Base-by-base conservation (phyloP, 116 monocot genomes). In the Iris pallida region DNA sequence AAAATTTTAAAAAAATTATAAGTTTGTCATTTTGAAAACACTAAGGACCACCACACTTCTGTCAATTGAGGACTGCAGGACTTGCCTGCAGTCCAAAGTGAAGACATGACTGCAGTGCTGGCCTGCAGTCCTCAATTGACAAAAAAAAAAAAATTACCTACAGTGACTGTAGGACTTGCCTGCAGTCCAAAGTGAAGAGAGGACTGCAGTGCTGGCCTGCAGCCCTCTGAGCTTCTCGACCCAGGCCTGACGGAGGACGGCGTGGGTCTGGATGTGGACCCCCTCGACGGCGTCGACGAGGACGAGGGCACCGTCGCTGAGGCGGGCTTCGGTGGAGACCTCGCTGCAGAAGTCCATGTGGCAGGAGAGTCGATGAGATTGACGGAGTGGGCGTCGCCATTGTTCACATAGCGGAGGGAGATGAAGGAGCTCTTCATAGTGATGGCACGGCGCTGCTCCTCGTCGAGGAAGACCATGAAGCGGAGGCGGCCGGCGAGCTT, bases 281-380 rank as follows among this genome's bases (percentile, higher is more conserved):
- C 98, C 98, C 64, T 98, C 98, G 45, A 93, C 98, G 8, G 90
- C 83, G 63, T 98, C 98, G n/a, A 98, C 93, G n/a, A 98, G 68
- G 55, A 93, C 69, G 6, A 98, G 63, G 0, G 88, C 98, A 7
- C 93, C 90, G 20, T 98, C 98, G 61, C 83, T 86, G 45, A 98
- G 64, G 0, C 98, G 78, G 4, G 90, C 93, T 4, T 93, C 98
- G 15, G 98, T 90, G 8, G 98, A 92, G 57, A 98, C 93, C 73
- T 98, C 98, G 64, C 83, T 74, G 80, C 93, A 98, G 85, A 98
- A 98, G 66, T 98, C 98, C 73, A 98, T 88, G 76, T 98, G 98
- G 7, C 98, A 93, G 98, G 98, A 13, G 98, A 98, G 63, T 98
- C 98, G 58, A 98, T 93, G 16, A 98, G 85, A 64, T 90, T 92